phyloP scores from a whole-genome alignment of 805 yeast genomes.

The Kluyveromyces wickerhamii region DNA sequence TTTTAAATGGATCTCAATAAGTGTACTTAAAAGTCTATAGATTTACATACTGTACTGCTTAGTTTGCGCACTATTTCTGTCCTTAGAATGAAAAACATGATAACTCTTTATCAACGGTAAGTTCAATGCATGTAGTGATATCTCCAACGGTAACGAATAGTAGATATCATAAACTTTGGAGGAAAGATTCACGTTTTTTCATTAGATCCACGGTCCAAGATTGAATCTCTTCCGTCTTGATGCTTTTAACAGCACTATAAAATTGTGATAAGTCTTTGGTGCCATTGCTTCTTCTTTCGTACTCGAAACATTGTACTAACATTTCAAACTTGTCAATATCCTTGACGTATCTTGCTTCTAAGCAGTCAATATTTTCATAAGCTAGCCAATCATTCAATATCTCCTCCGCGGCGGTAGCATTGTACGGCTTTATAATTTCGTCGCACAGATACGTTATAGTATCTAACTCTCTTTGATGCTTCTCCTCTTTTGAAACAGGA shows the following conservation, averaged over 20 bases:
- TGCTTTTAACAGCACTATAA: slow-evolving; percentile 48
- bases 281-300: slow-evolving; percentile 59
- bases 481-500: slow-evolving; percentile 65
- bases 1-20: too few relatives aligned
- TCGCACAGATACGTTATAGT: slow-evolving; percentile 61
- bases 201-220: slow-evolving; percentile 58
- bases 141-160: too few relatives aligned
- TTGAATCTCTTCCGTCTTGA: slow-evolving; percentile 65
- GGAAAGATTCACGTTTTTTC: slow-evolving; percentile 39
- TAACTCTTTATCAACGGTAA: too few relatives aligned
- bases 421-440: slow-evolving; percentile 56
- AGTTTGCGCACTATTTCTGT: too few relatives aligned
- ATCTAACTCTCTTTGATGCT: slow-evolving; percentile 69
- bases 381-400: slow-evolving; percentile 73
- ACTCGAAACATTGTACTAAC: slow-evolving; percentile 74
- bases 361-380: slow-evolving; percentile 73
- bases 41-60: too few relatives aligned
- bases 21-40: too few relatives aligned
- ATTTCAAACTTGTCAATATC: slow-evolving; percentile 91
- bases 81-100: too few relatives aligned
- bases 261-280: slow-evolving; percentile 60
- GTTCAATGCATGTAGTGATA: too few relatives aligned
- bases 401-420: slow-evolving; percentile 52
- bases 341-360: slow-evolving; percentile 85
- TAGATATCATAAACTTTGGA: too few relatives aligned